phyloP scores from a whole-genome alignment of 768 basidiomycete species.

The Mycena olivaceomarginata region DNA sequence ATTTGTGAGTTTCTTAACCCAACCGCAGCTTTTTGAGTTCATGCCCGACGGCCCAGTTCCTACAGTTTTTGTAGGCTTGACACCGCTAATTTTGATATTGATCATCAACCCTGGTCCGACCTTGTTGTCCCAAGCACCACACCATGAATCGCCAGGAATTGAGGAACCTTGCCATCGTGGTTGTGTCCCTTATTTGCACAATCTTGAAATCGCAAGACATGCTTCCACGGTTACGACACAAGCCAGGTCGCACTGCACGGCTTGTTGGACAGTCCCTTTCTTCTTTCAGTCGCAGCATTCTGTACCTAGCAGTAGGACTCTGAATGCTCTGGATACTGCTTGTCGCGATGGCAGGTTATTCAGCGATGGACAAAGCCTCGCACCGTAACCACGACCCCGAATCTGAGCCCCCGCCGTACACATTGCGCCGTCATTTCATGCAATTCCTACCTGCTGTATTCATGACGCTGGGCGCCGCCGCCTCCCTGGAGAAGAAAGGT shows the following conservation, averaged over 20 bases:
- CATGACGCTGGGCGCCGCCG: neutral
- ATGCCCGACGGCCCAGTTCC: too few relatives aligned
- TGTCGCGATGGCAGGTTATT: neutral
- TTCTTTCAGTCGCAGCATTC: too few relatives aligned
- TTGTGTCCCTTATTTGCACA: neutral
- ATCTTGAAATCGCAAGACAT: neutral
- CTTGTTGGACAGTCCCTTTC: neutral
- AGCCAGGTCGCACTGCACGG: neutral
- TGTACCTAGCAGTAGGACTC: neutral
- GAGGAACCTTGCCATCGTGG: too few relatives aligned
- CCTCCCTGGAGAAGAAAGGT: neutral
- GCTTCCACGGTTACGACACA: neutral
- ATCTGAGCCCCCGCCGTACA: slow-evolving; percentile 6
- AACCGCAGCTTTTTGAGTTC: neutral
- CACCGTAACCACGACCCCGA: neutral
- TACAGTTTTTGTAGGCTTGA: too few relatives aligned
- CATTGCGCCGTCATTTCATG: neutral
- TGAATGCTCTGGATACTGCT: neutral
- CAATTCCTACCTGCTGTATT: neutral
- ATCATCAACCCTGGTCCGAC: too few relatives aligned
- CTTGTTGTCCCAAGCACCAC: neutral
- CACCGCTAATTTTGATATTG: neutral
- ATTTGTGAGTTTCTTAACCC: too few relatives aligned
- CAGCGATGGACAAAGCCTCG: neutral
- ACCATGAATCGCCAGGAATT: neutral